Percentiles rank a stretch among this genome's conserved stretches.
Evolutionary conservation across 495 filamentous ascomycete genomes (phyloP).

Genomic region (Evansstolkia leycettana): DNA sequence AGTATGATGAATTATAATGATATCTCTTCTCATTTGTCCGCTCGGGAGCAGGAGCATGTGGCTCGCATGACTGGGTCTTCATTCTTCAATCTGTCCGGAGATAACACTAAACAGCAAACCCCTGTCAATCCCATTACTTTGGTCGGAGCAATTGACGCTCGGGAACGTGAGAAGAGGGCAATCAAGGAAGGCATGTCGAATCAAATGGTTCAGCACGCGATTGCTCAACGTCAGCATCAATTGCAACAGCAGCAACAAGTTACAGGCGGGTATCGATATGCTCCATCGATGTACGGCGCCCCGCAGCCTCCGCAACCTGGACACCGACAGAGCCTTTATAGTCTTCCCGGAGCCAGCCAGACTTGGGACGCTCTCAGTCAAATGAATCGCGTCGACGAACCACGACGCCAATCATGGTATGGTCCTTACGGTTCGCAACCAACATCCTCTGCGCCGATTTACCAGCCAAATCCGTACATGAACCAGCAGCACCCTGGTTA

Average conservation of each 20-base stretch:
- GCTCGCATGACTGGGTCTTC: constrained; percentile 77
- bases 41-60: constrained; percentile 89
- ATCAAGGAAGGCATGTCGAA: constrained; percentile 60
- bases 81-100: constrained; percentile 56
- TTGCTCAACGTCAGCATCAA: constrained; percentile 59
- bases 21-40: constrained; percentile 59
- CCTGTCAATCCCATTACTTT: constrained; percentile 46
- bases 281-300: constrained; percentile 8
- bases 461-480: constrained; percentile 18
- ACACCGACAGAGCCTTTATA: constrained; percentile 19
- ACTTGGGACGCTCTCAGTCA: constrained; percentile 33
- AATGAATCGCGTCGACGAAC: constrained; percentile 19
- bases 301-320: constrained; percentile 8
- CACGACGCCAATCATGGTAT: constrained; percentile 30
- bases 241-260: constrained; percentile 26
- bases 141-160: constrained; percentile 62
- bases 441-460: constrained; percentile 9
- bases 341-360: constrained; percentile 27
- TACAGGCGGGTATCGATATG: constrained; percentile 8
- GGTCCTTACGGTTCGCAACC: constrained; percentile 17
- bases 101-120: constrained; percentile 30
- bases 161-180: constrained; percentile 61
- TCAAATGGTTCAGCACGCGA: constrained; percentile 68
- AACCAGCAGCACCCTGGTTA: constrained; percentile 14
- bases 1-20: constrained; percentile 37